These are phyloP conservation scores for Coniochaeta sp. DNA, from an alignment of 2,329 filamentous ascomycete genomes.

Conservation along the genomic window DNA sequence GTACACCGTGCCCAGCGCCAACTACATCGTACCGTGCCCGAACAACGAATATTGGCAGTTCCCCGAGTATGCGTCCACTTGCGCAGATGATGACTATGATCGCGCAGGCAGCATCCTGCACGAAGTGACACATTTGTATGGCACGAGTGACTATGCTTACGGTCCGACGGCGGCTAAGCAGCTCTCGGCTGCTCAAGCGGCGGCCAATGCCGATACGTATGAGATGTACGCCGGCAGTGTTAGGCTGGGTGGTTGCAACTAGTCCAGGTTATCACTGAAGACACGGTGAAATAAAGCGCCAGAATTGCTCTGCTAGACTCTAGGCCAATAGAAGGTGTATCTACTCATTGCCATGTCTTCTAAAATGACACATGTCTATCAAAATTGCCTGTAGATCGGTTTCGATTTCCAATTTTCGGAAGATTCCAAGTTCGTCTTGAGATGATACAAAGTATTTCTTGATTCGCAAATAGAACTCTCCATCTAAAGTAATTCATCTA, in stretches of 20 bases:
- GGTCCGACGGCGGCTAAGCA: constrained; percentile 6
- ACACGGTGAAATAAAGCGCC: not conserved
- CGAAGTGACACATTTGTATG: constrained; percentile 10
- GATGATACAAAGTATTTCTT: no score
- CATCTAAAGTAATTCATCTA: no score
- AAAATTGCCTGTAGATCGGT: no score
- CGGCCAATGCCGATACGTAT: constrained; percentile 8
- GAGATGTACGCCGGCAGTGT: constrained; percentile 10
- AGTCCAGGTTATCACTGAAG: not conserved
- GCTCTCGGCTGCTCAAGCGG: constrained; percentile 6
- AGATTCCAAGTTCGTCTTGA: no score
- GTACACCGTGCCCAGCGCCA: constrained; percentile 7
- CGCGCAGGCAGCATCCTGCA: constrained; percentile 10
- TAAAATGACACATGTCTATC: no score
- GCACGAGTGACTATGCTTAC: constrained; percentile 6
- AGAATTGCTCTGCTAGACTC: not conserved
- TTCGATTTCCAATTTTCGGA: no score
- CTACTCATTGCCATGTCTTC: no score
- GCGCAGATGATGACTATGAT: constrained; percentile 10
- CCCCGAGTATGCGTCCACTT: constrained; percentile 7
- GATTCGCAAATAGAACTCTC: no score
- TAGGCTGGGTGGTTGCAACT: constrained; percentile 8
- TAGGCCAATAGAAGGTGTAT: no score
- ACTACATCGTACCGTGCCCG: constrained; percentile 10
- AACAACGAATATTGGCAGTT: constrained; percentile 10